Conservation (phyloP, 768 basidiomycete species). For the Termitomyces sp. region DNA sequence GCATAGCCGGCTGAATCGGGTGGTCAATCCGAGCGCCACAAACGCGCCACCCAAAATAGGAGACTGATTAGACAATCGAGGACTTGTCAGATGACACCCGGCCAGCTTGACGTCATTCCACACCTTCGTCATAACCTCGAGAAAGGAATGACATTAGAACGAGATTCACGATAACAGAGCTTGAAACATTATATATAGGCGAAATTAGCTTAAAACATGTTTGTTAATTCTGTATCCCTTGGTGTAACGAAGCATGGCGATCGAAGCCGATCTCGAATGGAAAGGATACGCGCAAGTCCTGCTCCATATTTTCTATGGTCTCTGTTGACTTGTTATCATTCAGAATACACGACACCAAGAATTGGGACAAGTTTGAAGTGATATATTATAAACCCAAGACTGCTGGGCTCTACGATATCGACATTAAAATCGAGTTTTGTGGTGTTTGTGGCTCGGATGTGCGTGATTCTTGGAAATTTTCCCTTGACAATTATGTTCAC, state of each 20-base stretch:
- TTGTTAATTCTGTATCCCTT: background rate
- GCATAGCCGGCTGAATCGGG: background rate
- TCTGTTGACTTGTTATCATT: background rate
- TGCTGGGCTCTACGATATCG: constrained; percentile 48
- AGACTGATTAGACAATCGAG: background rate
- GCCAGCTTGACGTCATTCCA: background rate
- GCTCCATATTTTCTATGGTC: background rate
- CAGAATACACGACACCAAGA: constrained; percentile 27
- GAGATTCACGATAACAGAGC: background rate
- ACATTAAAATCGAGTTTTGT: constrained; percentile 46
- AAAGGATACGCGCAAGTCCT: constrained; percentile 9
- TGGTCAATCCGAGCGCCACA: too few species aligned
- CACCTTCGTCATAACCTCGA: background rate
- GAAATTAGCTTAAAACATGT: background rate
- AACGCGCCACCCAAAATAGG: background rate
- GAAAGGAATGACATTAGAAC: background rate
- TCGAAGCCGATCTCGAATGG: constrained; percentile 4
- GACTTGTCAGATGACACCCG: background rate
- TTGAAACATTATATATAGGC: background rate
- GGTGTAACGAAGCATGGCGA: background rate
- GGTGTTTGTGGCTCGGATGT: constrained; percentile 53
- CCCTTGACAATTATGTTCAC: background rate
- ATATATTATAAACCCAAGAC: constrained; percentile 48
- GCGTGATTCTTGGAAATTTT: background rate
- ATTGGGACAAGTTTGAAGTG: constrained; percentile 37